These are phyloP conservation scores for Symbiodinium pilosum DNA, from an alignment of 73 alveolate genomes.

Conservation along the genomic window DNA sequence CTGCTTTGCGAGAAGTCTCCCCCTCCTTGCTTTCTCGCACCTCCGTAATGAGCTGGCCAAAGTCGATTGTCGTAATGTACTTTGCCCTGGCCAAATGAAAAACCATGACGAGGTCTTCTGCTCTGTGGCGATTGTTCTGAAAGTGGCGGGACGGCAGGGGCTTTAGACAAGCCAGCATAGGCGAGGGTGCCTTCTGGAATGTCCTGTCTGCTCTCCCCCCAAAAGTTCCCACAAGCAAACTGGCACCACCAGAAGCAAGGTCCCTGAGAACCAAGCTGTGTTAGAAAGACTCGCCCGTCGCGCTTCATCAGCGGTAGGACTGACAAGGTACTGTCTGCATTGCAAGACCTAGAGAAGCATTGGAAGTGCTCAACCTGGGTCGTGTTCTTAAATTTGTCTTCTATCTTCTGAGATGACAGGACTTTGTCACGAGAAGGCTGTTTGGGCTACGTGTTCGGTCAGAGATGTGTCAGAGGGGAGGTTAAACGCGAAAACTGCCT, in stretches of 20 bases:
- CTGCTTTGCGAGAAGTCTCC: neutral
- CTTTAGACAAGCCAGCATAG: constrained; percentile 44
- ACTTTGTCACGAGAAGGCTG: neutral
- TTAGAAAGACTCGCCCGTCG: constrained; percentile 29
- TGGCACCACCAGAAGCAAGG: no score
- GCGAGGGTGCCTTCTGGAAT: constrained; percentile 41
- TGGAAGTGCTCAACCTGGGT: no score
- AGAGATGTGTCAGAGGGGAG: neutral
- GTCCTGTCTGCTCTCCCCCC: constrained; percentile 29
- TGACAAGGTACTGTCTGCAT: no score
- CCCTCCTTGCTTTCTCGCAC: no score
- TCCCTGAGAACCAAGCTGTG: constrained; percentile 32
- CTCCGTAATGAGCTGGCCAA: constrained; percentile 88
- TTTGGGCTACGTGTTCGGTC: neutral
- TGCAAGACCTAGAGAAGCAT: no score
- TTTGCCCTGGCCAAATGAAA: constrained; percentile 19
- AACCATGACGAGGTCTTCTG: neutral
- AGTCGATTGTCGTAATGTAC: constrained; percentile 78
- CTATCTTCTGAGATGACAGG: no score
- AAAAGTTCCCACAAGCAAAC: no score
- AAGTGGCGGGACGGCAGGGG: constrained; percentile 17
- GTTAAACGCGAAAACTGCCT: neutral
- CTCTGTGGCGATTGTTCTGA: neutral
- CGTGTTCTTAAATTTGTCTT: no score
- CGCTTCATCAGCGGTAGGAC: constrained; percentile 69